A percentile compares a stretch with the other conserved stretches of the same genome.
phyloP scores from a whole-genome alignment of 208 protist species.

The Leishmania tropica region DNA sequence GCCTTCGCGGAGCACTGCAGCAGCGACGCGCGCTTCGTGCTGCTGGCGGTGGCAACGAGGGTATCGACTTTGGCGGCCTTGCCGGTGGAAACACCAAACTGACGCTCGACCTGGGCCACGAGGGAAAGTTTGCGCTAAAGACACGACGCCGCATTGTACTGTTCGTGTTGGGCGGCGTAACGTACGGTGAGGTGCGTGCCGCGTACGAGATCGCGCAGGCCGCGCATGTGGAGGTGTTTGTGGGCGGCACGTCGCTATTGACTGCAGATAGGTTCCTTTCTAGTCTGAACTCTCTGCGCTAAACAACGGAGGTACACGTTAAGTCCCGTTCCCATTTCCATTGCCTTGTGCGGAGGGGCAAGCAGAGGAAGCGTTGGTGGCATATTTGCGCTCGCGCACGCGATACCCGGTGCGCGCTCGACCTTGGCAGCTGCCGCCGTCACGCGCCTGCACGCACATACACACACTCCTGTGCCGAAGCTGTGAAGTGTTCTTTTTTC shows the following conservation, averaged over 20 bases:
- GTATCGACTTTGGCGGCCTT: slow-evolving; percentile 3
- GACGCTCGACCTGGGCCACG: slow-evolving; percentile 56
- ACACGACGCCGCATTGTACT: slow-evolving; percentile 61
- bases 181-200: slow-evolving; percentile 61
- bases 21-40: slow-evolving; percentile 16
- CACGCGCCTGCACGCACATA: background rate
- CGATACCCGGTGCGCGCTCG: background rate
- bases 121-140: slow-evolving; percentile 44
- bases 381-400: background rate
- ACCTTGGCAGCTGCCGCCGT: background rate
- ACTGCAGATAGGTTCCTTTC: slow-evolving; percentile 50
- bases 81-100: slow-evolving; percentile 17
- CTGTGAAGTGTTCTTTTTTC: background rate
- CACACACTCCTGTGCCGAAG: background rate
- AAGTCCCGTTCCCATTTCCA: background rate
- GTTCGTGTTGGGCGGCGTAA: slow-evolving; percentile 80
- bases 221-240: slow-evolving; percentile 57
- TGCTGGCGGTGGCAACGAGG: slow-evolving; percentile 7
- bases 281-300: slow-evolving; percentile 38
- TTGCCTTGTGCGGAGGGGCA: background rate
- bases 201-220: slow-evolving; percentile 71
- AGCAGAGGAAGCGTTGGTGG: background rate
- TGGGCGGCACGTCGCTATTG: slow-evolving; percentile 72
- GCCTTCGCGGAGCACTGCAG: slow-evolving; percentile 12
- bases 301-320: background rate